Base-by-base conservation (phyloP, 164 flowering plant species). In the Magnolia changhungtana region DNA sequence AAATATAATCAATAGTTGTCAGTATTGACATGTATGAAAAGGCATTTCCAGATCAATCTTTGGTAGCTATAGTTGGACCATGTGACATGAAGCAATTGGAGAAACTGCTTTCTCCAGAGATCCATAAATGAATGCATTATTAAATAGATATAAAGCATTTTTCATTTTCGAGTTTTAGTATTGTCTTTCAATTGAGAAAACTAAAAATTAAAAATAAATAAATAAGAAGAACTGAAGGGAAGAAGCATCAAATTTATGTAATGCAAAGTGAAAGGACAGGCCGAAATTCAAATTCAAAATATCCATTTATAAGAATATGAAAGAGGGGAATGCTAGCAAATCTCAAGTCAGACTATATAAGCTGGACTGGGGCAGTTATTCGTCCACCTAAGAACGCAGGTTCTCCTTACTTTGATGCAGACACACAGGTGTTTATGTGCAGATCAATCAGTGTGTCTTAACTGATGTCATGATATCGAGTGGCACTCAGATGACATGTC, bases 1-100 rank as follows among this genome's bases (percentile, higher is more conserved):
- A 80, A 74, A 24, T 45, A 77, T 9, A 73, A 64, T 20, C 64
- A 23, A 49, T 52, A 61, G 16, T 74, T 68, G 67, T 63, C 50
- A 76, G 51, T 8, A 59, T 50, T 5, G 13, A 55, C 50, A 73
- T 61, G 24, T 8, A 21, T 50, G 31, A 7, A 55, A 55, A 52
- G 10, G 24, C 21, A 71, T 52, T 59, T 11, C 21, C n/a, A n/a
- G n/a, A 23, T 71, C 37, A 71, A 24, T 24, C 20, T 24, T 71
- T 50, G 24, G 59, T n/a, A 71, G 9, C 13, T 16, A 49, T 18
- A 20, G 58, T 71, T 50, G 55, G 11, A 19, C 13, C 13, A 21
- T 11, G n/a, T 20, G 20, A 18, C 10, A 21, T 67, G 16, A 50
- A 8, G n/a, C 20, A 50, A 50, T 16, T 5, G 7, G 7, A 50